Conservation (phyloP, 805 yeast species). For the Torulaspora microellipsoides region DNA sequence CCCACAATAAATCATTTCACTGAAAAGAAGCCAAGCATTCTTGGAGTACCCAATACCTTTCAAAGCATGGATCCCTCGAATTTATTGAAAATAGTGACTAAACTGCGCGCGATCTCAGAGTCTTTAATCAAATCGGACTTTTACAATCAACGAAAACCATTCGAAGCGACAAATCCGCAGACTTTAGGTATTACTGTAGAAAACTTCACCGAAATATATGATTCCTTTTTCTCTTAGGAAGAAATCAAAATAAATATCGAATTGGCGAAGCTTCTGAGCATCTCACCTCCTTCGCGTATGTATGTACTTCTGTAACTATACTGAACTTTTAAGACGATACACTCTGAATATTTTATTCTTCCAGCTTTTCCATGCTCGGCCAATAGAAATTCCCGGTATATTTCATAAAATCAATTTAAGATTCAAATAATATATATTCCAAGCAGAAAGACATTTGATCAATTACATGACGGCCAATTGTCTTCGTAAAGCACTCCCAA, state of each 20-base stretch:
- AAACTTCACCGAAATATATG: slow-evolving; percentile 18
- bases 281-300: neutral
- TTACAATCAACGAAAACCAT: slow-evolving; percentile 23
- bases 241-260: neutral
- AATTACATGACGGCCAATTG: neutral
- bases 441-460: no score
- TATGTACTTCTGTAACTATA: slow-evolving; percentile 7
- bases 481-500: neutral
- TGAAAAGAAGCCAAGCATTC: neutral
- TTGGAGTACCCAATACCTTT: slow-evolving; percentile 16
- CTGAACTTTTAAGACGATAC: slow-evolving; percentile 3
- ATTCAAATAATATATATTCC: no score
- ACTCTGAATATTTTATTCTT: no score
- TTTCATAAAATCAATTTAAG: no score
- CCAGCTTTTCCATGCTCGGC: neutral
- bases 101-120: slow-evolving; percentile 28
- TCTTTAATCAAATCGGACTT: slow-evolving; percentile 31
- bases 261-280: neutral
- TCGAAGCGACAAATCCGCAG: slow-evolving; percentile 12
- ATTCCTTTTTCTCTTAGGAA: slow-evolving; percentile 15
- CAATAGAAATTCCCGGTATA: neutral
- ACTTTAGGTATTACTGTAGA: slow-evolving; percentile 24
- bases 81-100: slow-evolving; percentile 16
- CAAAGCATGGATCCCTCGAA: slow-evolving; percentile 14
- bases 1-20: slow-evolving; percentile 9